phyloP scores from a whole-genome alignment of 2,329 filamentous ascomycete species.

The Rugonectria rugulosa region DNA sequence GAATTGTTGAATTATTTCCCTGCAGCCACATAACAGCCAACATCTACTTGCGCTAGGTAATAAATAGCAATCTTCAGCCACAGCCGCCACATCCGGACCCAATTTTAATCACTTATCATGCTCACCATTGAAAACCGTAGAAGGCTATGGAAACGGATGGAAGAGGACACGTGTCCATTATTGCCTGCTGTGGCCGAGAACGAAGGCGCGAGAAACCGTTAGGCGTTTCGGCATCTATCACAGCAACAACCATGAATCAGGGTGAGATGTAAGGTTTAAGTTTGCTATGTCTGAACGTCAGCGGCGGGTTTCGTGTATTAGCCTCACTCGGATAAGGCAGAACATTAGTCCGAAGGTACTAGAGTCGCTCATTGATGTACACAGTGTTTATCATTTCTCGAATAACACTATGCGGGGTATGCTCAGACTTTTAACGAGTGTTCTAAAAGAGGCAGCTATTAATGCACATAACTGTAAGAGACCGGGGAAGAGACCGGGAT shows the following conservation, averaged over 20 bases:
- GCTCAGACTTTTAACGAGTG: background rate
- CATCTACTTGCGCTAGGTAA: too few relatives aligned
- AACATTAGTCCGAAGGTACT: background rate
- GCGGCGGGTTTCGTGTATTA: background rate
- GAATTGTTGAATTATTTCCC: too few relatives aligned
- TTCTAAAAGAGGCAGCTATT: background rate
- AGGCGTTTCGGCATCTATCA: background rate
- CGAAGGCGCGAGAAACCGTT: background rate
- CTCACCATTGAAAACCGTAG: background rate
- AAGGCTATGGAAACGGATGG: background rate
- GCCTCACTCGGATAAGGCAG: background rate
- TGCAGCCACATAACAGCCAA: too few relatives aligned
- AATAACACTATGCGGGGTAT: too few relatives aligned
- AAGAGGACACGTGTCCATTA: background rate
- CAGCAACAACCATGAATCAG: background rate
- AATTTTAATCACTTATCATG: too few relatives aligned
- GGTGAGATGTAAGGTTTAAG: background rate
- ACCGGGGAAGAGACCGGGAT: too few relatives aligned
- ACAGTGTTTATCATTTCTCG: too few relatives aligned
- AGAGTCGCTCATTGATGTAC: too few relatives aligned
- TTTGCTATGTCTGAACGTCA: background rate
- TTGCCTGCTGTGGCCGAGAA: background rate
- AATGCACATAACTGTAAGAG: background rate
- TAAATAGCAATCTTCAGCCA: too few relatives aligned
- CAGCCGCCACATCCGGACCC: too few relatives aligned